Percentiles rank a stretch among this genome's conserved stretches.
These are phyloP conservation scores for Zygoascus bituminiphila DNA, from an alignment of 805 yeast species.

Conservation along the genomic window DNA sequence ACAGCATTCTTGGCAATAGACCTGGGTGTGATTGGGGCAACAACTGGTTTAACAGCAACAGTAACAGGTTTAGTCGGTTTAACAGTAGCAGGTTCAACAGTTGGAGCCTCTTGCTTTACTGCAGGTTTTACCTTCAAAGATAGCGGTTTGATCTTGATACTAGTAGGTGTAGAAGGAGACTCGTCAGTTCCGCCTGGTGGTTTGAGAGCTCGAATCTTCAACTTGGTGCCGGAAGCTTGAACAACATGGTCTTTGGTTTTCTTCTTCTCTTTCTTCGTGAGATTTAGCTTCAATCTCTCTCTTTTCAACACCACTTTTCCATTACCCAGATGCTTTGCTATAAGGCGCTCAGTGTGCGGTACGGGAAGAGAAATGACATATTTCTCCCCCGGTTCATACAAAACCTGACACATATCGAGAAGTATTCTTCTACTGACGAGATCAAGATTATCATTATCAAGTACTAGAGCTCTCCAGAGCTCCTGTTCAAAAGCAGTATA, in stretches of 20 bases:
- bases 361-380: conserved; percentile 53
- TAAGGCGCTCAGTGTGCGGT: conserved; percentile 62
- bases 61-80: not conserved
- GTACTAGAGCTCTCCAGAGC: conserved; percentile 55
- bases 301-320: conserved; percentile 48
- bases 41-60: not conserved
- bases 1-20: not conserved
- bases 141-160: not conserved
- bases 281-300: not conserved
- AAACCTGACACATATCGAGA: conserved; percentile 55
- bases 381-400: conserved; percentile 54
- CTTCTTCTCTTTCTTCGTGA: not conserved
- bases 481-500: conserved; percentile 42
- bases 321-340: conserved; percentile 45
- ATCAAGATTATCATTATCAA: conserved; percentile 45
- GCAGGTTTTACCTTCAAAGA: not conserved
- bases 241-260: not conserved
- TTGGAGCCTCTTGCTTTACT: not conserved
- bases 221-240: not conserved
- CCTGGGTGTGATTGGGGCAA: not conserved
- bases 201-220: not conserved
- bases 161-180: not conserved
- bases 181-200: not conserved
- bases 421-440: conserved; percentile 53
- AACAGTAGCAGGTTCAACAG: not conserved